Base-by-base conservation (phyloP, 1,139 yeast genomes). In the Lodderomyces parapsilosis region DNA sequence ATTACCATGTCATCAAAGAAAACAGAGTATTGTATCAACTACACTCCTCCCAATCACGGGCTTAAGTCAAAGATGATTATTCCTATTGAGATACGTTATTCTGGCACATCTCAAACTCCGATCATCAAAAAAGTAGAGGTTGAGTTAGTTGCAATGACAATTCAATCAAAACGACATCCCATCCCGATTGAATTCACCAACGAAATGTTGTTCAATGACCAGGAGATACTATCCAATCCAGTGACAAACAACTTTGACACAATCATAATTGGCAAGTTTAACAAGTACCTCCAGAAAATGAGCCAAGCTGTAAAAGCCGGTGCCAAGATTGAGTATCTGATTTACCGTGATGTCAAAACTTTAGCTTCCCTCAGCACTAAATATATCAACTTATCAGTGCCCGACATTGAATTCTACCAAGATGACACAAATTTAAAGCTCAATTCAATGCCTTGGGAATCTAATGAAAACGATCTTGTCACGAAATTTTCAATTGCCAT, bases 101-200 rank as follows among this genome's bases (percentile, higher is more conserved):
- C 61, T 30, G 32, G 48, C 3, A 35, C 44, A 14, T 19, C 15
- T 18, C 18, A 38, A 1, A 38, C 44, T 3, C 65, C 64, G 0
- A 71, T 68, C 35, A 55, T 72, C 40, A 71, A 68, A 49, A 50
- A 59, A 0, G 38, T 71, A 2, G 54, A 55, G 14, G 58, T 66
- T 2, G 77, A 72, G 43, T 52, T 73, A 40, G 66, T 66, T 15
- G 68, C 58, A 2, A 59, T 65, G n/a, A 68, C 76, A 0, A 55
- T 70, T 7, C 53, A 66, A 38, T 66, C 76, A 1, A 58, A 56
- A 15, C 68, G 63, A 41, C 59, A 70, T 41, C 58, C 56, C 4
- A 65, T 73, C 6, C 78, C 78, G 0, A 57, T 72, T 4, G 77
- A 72, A 41, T 57, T 73, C 45, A 66, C 65, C 43, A 73, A 69